Conservation (phyloP, 352 stramenopile genomes). For the Plasmopara viticola region DNA sequence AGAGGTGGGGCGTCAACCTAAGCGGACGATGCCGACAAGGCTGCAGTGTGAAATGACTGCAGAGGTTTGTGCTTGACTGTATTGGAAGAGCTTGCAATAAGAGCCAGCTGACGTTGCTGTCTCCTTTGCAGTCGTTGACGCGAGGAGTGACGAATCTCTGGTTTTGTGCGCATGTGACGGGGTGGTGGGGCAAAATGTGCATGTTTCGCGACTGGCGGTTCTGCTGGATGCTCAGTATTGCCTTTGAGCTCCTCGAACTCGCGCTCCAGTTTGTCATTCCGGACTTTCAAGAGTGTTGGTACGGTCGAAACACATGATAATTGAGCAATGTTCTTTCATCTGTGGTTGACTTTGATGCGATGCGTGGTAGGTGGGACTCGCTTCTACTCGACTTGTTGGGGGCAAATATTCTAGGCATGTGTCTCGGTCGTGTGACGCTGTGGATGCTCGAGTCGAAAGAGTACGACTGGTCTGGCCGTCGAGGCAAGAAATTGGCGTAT, state of each 20-base stretch:
- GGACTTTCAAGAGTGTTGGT: slow-evolving; percentile 92
- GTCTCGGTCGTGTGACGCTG: slow-evolving; percentile 62
- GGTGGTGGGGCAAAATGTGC: slow-evolving; percentile 91
- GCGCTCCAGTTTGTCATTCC: slow-evolving; percentile 86
- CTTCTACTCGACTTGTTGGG: slow-evolving; percentile 88
- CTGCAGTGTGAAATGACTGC: slow-evolving; percentile 67
- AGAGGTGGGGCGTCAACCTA: slow-evolving; percentile 47
- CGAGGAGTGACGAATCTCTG: slow-evolving; percentile 75
- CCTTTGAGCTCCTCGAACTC: slow-evolving; percentile 89
- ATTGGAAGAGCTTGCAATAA: background rate
- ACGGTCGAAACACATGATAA: background rate
- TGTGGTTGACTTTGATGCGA: slow-evolving; percentile 1
- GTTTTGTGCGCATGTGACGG: slow-evolving; percentile 80
- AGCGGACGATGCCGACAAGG: slow-evolving; percentile 16
- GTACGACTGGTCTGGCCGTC: slow-evolving; percentile 87
- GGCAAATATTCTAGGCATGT: slow-evolving; percentile 89
- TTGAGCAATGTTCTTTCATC: background rate
- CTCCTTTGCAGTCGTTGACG: slow-evolving; percentile 39
- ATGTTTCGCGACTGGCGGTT: slow-evolving; percentile 93
- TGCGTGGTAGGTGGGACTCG: slow-evolving; percentile 72
- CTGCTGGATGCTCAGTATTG: slow-evolving; percentile 86
- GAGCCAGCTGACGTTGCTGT: background rate
- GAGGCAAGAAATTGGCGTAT: slow-evolving; percentile 60
- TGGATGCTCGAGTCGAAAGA: slow-evolving; percentile 80
- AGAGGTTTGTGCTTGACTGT: slow-evolving; percentile 15